A percentile compares a stretch with the other conserved stretches of the same genome.
These are phyloP conservation scores for Didymella lethalis DNA, from an alignment of 2,329 filamentous ascomycete genomes.

Conservation along the genomic window DNA sequence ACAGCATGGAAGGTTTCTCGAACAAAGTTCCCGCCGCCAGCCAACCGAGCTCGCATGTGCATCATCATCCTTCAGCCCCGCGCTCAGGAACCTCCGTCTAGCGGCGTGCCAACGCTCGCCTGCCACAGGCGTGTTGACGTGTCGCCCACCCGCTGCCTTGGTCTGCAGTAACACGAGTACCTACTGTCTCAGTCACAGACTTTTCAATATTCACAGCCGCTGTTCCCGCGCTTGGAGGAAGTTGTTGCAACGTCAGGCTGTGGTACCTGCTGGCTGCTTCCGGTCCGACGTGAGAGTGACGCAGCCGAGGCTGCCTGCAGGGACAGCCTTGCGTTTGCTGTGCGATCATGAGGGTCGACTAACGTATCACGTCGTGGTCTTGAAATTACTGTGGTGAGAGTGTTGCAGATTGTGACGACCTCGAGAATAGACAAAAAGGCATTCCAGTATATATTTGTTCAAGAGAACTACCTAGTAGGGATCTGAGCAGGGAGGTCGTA, in stretches of 20 bases:
- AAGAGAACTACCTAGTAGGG: no score
- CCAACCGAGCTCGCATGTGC: slow-evolving; percentile 34
- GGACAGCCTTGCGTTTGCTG: slow-evolving; percentile 5
- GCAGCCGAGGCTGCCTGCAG: slow-evolving; percentile 1
- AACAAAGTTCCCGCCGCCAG: slow-evolving; percentile 33
- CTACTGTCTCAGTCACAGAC: slow-evolving; percentile 5
- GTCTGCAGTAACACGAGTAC: not conserved
- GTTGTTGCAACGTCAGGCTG: slow-evolving; percentile 6
- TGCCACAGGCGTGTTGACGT: slow-evolving; percentile 8
- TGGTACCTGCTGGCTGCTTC: slow-evolving; percentile 7
- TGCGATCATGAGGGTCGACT: not conserved
- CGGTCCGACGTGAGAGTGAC: slow-evolving; percentile 3
- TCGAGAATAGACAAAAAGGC: no score
- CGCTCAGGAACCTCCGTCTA: slow-evolving; percentile 21
- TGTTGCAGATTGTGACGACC: no score
- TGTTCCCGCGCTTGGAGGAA: slow-evolving; percentile 2
- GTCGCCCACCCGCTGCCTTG: slow-evolving; percentile 5
- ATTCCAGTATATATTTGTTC: no score
- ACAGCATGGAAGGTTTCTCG: slow-evolving; percentile 33
- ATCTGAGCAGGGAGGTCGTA: no score
- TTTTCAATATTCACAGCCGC: slow-evolving; percentile 2
- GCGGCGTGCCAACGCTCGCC: slow-evolving; percentile 8
- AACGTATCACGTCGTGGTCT: no score
- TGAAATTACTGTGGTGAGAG: no score
- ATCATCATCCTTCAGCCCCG: slow-evolving; percentile 32